These are phyloP conservation scores for Pestalotiopsis sp. DNA, from an alignment of 2,329 filamentous ascomycete species.

Conservation along the genomic window DNA sequence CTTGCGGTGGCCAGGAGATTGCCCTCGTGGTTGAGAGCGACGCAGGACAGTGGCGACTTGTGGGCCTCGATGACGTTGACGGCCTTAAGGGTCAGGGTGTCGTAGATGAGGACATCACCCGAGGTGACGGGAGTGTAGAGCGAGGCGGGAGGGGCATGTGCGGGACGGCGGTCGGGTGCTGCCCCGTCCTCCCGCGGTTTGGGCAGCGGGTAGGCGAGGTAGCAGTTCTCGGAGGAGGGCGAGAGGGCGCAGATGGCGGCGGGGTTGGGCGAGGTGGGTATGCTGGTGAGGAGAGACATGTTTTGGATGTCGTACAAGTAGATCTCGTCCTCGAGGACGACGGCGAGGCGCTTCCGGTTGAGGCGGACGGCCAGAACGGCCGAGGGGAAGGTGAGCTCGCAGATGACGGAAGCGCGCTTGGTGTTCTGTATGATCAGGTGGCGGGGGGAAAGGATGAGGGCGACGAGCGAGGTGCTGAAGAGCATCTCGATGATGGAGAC, in stretches of 20 bases:
- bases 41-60: constrained; percentile 84
- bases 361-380: constrained; percentile 90
- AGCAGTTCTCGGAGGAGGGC: constrained; percentile 93
- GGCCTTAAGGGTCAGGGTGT: constrained; percentile 85
- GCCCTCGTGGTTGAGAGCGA: constrained; percentile 90
- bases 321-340: constrained; percentile 93
- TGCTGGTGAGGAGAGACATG: constrained; percentile 92
- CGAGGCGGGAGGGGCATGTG: constrained; percentile 81
- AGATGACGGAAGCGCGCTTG: constrained; percentile 83
- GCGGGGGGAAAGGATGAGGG: constrained; percentile 86
- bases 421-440: constrained; percentile 97
- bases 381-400: constrained; percentile 98
- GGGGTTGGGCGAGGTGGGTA: constrained; percentile 91
- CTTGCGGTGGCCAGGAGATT: constrained; percentile 92
- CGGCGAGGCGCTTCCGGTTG: constrained; percentile 90
- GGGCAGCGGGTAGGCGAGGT: constrained; percentile 89
- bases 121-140: constrained; percentile 82
- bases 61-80: constrained; percentile 96
- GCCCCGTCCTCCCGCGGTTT: constrained; percentile 64
- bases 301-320: constrained; percentile 99
- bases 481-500: constrained; percentile 98
- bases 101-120: constrained; percentile 91
- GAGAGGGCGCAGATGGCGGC: constrained; percentile 90
- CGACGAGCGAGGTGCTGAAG: constrained; percentile 95
- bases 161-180: constrained; percentile 59